These are phyloP conservation scores for Monilinia aucupariae DNA, from an alignment of 2,329 filamentous ascomycete species.

Conservation along the genomic window DNA sequence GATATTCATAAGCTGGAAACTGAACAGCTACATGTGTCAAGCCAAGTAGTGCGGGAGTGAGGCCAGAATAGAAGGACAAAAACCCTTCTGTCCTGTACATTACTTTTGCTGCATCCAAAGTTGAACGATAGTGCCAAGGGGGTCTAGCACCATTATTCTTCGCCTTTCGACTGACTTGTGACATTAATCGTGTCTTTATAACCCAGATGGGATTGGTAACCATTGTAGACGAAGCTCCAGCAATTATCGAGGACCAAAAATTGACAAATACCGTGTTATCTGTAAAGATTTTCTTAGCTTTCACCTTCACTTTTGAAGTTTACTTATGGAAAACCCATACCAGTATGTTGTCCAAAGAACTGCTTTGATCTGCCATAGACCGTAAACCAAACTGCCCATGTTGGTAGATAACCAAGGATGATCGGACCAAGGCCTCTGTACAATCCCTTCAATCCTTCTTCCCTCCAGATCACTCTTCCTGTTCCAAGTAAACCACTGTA, in stretches of 20 bases:
- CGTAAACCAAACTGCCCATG: constrained; percentile 97
- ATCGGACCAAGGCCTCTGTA: constrained; percentile 93
- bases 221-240: constrained; percentile 87
- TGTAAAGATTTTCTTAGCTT: constrained; percentile 35
- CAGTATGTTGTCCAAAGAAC: constrained; percentile 61
- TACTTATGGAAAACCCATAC: constrained; percentile 40
- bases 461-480: constrained; percentile 73
- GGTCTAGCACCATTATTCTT: constrained; percentile 51
- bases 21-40: constrained; percentile 95
- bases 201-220: constrained; percentile 99
- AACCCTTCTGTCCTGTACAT: constrained; percentile 93
- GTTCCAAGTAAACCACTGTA: constrained; percentile 89
- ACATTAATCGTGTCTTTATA: constrained; percentile 97
- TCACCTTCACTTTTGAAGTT: neutral
- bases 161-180: constrained; percentile 63
- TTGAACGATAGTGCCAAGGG: constrained; percentile 89
- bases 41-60: constrained; percentile 85
- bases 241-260: constrained; percentile 84
- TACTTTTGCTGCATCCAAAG: constrained; percentile 84
- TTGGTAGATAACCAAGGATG: constrained; percentile 90
- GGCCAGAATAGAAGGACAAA: constrained; percentile 86
- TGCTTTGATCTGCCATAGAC: constrained; percentile 89
- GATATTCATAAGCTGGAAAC: constrained; percentile 90
- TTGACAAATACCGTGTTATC: constrained; percentile 74
- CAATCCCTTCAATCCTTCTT: constrained; percentile 85